Percentiles rank a stretch among this genome's conserved stretches.
Conservation (phyloP, 148 eudicot species). For the Agrostemma githago region DNA sequence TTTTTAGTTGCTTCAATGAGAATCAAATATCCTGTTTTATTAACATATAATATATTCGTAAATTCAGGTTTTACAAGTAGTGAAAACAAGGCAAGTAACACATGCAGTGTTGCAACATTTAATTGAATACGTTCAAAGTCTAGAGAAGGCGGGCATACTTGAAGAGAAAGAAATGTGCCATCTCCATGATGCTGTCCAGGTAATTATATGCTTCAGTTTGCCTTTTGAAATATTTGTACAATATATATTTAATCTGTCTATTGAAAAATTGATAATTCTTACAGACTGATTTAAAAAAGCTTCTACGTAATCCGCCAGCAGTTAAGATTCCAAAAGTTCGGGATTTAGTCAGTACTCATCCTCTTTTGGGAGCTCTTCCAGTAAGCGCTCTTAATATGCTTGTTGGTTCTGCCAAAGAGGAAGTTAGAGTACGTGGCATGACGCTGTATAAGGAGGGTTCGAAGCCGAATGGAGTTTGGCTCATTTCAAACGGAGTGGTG, state of each 20-base stretch:
- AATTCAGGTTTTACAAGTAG: constrained; percentile 77
- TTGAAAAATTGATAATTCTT: constrained; percentile 19
- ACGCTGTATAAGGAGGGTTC: constrained; percentile 75
- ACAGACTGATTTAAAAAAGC: constrained; percentile 89
- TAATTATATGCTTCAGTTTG: constrained; percentile 16
- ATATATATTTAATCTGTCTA: constrained; percentile 5
- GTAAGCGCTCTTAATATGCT: constrained; percentile 48
- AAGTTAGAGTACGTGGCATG: constrained; percentile 64
- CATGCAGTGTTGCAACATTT: constrained; percentile 78
- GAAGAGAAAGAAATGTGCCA: constrained; percentile 85
- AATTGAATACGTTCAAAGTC: constrained; percentile 72
- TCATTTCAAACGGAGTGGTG: constrained; percentile 79
- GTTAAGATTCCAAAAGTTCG: constrained; percentile 77
- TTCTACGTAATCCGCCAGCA: constrained; percentile 77
- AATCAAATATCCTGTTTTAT: neutral
- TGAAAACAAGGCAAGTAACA: constrained; percentile 97
- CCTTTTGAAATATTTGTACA: neutral
- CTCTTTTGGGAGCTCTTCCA: constrained; percentile 87
- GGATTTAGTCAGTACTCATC: constrained; percentile 61
- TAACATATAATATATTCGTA: neutral
- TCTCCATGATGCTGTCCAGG: constrained; percentile 98
- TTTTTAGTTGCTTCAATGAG: neutral
- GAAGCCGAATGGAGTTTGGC: constrained; percentile 78
- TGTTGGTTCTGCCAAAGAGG: constrained; percentile 68
- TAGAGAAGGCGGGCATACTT: constrained; percentile 79